Base-by-base conservation (phyloP, 2,329 filamentous ascomycete genomes). In the Cryphonectria naterciae region DNA sequence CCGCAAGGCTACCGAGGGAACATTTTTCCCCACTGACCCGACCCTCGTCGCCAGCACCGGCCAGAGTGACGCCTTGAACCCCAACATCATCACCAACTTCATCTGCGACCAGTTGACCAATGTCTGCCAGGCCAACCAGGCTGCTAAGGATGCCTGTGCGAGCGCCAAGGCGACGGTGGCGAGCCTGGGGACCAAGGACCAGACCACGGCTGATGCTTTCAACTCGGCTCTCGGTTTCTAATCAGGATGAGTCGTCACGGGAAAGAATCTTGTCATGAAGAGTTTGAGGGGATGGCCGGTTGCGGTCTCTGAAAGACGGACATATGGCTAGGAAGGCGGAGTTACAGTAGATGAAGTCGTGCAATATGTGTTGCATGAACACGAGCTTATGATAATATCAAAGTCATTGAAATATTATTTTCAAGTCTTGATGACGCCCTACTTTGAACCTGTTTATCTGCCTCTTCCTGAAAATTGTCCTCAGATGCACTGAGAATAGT, bases 11-110 rank as follows among this genome's bases (percentile, higher is more conserved):
- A 28, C 32, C 52, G 66, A 71, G 69, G n/a, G 69, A 28, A 71
- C 69, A 17, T 71, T 71, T 66, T 68, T 68, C 65, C 69, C 69
- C 0, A 72, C 68, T 43, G 70, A 72, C 49, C 46, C 70, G 4
- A 49, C 22, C 15, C 68, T 72, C 43, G 49, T 72, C 25, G 70
- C 61, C 46, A 70, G 69, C 62, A 69, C 61, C 62, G 68, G 68
- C 39, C 70, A 89, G 78, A 78, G 84, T 72, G 87, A 89, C 72
- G 87, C 87, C 49, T 79, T 89, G 17, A 89, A 89, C 84, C 88
- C 87, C 54, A 87, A 86, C 80, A 90, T 90, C 81, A 90, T 90
- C 81, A 89, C 86, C 76, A 89, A 88, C 80, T 83, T 86, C 25
- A 85, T 90, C 75, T 88, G 86, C 80, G 86, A 90, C 79, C 86